A percentile compares a stretch with the other conserved stretches of the same genome.
Conservation (phyloP, 352 stramenopile genomes). For the Globisporangium spinosum region DNA sequence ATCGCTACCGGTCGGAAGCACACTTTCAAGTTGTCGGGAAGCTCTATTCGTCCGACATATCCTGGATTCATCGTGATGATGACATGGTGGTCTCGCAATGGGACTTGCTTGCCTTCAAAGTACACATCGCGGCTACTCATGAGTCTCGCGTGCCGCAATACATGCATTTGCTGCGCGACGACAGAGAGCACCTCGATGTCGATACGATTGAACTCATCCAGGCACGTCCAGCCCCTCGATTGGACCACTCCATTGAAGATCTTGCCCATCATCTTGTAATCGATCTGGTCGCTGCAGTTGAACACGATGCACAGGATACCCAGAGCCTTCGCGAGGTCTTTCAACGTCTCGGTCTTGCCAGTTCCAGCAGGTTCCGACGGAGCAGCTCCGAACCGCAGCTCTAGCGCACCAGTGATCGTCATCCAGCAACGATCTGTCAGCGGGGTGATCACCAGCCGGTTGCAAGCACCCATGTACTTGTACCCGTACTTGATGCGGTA, state of each 20-base stretch:
- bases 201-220: constrained; percentile 91
- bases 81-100: constrained; percentile 66
- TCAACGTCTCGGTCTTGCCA: constrained; percentile 94
- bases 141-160: constrained; percentile 52
- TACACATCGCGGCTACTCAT: constrained; percentile 30
- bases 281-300: constrained; percentile 96
- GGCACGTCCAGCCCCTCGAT: constrained; percentile 75
- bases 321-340: constrained; percentile 90
- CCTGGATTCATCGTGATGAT: constrained; percentile 90
- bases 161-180: constrained; percentile 82
- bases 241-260: constrained; percentile 83
- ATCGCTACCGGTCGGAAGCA: constrained; percentile 85
- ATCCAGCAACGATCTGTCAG: constrained; percentile 93
- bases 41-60: constrained; percentile 72
- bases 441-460: constrained; percentile 91
- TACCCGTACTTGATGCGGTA: constrained; percentile 84
- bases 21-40: constrained; percentile 84
- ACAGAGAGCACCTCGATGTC: constrained; percentile 87
- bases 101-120: constrained; percentile 55
- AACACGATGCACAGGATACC: constrained; percentile 93
- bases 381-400: constrained; percentile 84
- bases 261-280: constrained; percentile 85
- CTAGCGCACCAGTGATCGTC: constrained; percentile 89
- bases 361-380: constrained; percentile 88
- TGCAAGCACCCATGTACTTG: constrained; percentile 91